Evolutionary conservation across 2,329 filamentous ascomycete species (phyloP), one percentile per base, ranked within the genome.

Genomic region (Phoma sp.): DNA sequence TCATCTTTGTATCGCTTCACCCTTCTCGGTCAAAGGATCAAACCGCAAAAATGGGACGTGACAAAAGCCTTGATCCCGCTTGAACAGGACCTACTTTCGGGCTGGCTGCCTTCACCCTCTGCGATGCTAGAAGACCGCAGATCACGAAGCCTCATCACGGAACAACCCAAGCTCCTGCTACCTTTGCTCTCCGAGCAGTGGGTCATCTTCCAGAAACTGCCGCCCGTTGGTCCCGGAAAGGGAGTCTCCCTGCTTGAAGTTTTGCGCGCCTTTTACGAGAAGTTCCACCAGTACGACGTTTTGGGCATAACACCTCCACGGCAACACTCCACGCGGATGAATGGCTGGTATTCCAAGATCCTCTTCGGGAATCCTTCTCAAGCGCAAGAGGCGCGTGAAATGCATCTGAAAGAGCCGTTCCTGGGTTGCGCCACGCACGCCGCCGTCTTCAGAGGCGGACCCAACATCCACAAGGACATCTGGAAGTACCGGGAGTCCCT

Each of bases 21-120:
- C 7, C 24, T 52, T 7, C 22, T 40, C 4, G 48, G 42, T 10
- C 18, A 4, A 8, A 24, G 22, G 4, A 9, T 52, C 11, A 33
- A n/a, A 4, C 22, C 29, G 3, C 4, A 22, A 14, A 27, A 23
- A 3, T 52, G 33, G n/a, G 30, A 36, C n/a, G 2, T 24, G 18
- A 18, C 18, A 18, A 18, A 18, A 18, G 18, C 18, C 7, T 22
- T 10, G 14, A 38, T 8, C 10, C 4, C n/a, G 2, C 2, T 5
- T 22, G 13, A 14, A 2, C 22, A 18, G 10, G 13, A 14, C 40
- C 30, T 46, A 8, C 10, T 23, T 22, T 29, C 27, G 9, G 48
- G 48, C n/a, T 52, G 48, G 48, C 11, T 39, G 5, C 41, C 48
- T 8, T 52, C 48, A 22, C 48, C 48, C 9, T 29, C 27, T 29